A percentile compares a stretch with the other conserved stretches of the same genome.
phyloP scores from a whole-genome alignment of 2,329 filamentous ascomycete genomes.

The Daldinia sp. region DNA sequence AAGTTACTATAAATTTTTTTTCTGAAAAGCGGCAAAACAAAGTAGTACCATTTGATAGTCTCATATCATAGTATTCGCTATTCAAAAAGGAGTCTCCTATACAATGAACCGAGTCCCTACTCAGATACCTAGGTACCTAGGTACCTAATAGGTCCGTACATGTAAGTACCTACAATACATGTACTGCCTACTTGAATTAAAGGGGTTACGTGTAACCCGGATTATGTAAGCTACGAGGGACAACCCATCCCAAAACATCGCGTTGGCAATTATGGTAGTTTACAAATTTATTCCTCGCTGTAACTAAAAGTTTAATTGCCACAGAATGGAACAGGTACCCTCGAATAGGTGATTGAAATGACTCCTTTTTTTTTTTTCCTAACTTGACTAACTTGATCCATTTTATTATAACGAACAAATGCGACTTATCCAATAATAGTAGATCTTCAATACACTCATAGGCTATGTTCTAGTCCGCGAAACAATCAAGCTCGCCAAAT shows the following conservation, averaged over 20 bases:
- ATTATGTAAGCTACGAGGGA: neutral
- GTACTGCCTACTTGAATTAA: neutral
- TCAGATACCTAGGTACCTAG: too few relatives aligned
- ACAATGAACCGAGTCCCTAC: too few relatives aligned
- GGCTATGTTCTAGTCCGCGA: constrained; percentile 29
- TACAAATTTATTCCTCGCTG: neutral
- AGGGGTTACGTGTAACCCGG: neutral
- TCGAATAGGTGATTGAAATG: neutral
- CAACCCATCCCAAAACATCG: neutral
- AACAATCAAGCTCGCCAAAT: constrained; percentile 31
- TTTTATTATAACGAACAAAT: neutral
- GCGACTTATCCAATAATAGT: neutral
- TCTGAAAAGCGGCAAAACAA: neutral
- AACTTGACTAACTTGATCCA: neutral
- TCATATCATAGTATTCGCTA: neutral
- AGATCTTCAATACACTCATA: neutral
- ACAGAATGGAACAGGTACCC: too few relatives aligned
- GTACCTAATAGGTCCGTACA: too few relatives aligned
- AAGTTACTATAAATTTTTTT: neutral
- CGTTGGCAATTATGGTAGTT: neutral
- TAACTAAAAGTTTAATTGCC: neutral
- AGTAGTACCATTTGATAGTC: too few relatives aligned
- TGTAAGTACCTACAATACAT: neutral
- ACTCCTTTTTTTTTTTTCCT: neutral
- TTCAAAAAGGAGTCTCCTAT: neutral